Conservation (phyloP, 495 filamentous ascomycete genomes). For the Polyplosphaeria fusca region DNA sequence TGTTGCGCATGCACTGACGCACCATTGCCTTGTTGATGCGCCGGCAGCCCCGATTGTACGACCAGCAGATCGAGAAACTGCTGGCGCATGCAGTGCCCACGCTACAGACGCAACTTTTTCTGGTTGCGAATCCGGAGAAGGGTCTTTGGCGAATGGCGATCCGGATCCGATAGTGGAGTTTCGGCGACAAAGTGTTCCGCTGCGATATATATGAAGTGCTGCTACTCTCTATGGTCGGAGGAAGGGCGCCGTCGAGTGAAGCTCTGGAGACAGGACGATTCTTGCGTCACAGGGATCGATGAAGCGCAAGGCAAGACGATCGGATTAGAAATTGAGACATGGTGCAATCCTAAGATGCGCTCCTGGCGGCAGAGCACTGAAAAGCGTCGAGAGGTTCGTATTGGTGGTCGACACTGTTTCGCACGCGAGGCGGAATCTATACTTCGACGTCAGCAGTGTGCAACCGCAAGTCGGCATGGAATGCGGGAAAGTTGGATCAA, state of each 20-base stretch:
- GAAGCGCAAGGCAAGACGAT: no score
- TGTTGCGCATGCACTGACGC: background rate
- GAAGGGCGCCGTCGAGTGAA: background rate
- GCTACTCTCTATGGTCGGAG: background rate
- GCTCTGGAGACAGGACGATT: no score
- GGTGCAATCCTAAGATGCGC: background rate
- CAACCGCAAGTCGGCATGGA: no score
- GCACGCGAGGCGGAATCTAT: background rate
- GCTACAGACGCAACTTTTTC: background rate
- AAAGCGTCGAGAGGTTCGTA: background rate
- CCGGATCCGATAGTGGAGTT: background rate
- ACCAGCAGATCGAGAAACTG: background rate
- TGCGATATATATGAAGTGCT: conserved; percentile 1
- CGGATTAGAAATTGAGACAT: no score
- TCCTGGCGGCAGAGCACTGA: background rate
- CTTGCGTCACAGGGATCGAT: no score
- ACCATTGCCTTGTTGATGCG: background rate
- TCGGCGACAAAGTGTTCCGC: background rate
- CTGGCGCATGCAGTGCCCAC: background rate
- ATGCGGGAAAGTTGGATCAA: no score
- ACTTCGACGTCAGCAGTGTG: background rate
- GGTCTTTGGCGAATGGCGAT: background rate
- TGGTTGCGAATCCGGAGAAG: background rate
- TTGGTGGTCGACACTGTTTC: background rate
- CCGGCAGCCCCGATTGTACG: background rate